Evolutionary conservation across 345 rosid species (phyloP), one percentile per base, ranked within the genome.

Genomic region (Heritiera fomes): DNA sequence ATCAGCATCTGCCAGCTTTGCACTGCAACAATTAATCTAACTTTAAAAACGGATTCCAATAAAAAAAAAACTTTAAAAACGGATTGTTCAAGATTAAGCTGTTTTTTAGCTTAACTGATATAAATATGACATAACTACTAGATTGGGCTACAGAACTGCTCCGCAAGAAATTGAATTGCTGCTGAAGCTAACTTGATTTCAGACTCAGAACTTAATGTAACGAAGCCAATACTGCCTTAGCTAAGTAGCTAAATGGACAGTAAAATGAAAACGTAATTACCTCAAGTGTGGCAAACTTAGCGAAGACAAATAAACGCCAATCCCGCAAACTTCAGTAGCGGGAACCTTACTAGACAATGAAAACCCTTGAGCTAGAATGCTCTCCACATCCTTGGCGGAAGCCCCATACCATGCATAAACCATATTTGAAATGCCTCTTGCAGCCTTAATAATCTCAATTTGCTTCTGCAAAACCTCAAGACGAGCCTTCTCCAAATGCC

Each of bases 301-400:
- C 8, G 87, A 82, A 75, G 93, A 82, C 43, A 86, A 75, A 77
- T 86, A 79, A 8, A 84, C 77, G 28, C 90, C 90, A 8, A 71
- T 34, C 8, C 91, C 91, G 72, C 78, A 78, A 56, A 72, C 47
- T 7, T 82, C 83, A 56, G 32, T 8, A 38, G 28, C 71, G 2
- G 78, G 79, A 68, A 73, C 64, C 73, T 72, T 80, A 56, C 73
- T 59, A 3, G 85, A 83, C 71, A 74, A 12, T 3, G 77, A 77
- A 74, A 88, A 89, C 4, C 93, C 93, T 73, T 85, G 81, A 9
- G 84, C 80, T 75, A 88, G 60, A 53, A 88, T 70, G 45, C 75
- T 77, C 12, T 77, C 77, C n/a, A 83, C 77, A 34, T 3, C 78
- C 55, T 83, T 76, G 4, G 73, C 45, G 45, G 45, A 6, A 43